Base-by-base conservation (phyloP, 768 basidiomycete species). In the Trichaptum fuscoviolaceum region DNA sequence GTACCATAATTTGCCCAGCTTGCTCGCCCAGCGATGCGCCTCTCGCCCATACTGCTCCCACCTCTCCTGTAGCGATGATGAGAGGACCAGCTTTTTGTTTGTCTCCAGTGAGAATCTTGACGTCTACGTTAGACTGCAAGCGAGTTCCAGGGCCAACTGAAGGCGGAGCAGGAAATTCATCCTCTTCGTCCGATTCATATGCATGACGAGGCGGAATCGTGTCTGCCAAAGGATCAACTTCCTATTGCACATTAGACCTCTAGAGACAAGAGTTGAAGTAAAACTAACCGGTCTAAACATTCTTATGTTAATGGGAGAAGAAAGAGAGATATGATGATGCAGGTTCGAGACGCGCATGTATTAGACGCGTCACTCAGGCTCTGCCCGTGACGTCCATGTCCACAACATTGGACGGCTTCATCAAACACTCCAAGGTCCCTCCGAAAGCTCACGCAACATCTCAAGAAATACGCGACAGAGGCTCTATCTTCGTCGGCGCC, bases 381-480 rank as follows among this genome's bases (percentile, higher is more conserved):
- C 15, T 52, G 30, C 30, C 30, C 2, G 30, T 20, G 20, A 52
- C 42, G 42, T 52, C 42, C 42, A 52, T 52, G 42, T 52, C 42
- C 42, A 15, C 42, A 3, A 52, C 42, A 52, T 12, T 90, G 63
- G 85, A 90, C 71, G 73, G 82, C 8, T 90, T 87, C 70, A 75
- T 90, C 9, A 74, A 77, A 30, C 78, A 77, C 35, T 77, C 80
- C 20, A 77, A 76, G n/a, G 80, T 83, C 20, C 74, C 77, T 23
- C 83, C 84, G 18, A 75, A 79, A 42, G 76, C 84, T 1, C 66
- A 87, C 7, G 78, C 82, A 34, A 84, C 83, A 27, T 94, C 92
- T 2, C 85, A 89, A 69, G 91, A 92, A 71, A 84, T 93, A 64
- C 82, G 87, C 34, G 92, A 93, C 77, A 84, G 90, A 23, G 86